Evolutionary conservation across 2,329 filamentous ascomycete species (phyloP).

Genomic region (Hypoxylon sp.): DNA sequence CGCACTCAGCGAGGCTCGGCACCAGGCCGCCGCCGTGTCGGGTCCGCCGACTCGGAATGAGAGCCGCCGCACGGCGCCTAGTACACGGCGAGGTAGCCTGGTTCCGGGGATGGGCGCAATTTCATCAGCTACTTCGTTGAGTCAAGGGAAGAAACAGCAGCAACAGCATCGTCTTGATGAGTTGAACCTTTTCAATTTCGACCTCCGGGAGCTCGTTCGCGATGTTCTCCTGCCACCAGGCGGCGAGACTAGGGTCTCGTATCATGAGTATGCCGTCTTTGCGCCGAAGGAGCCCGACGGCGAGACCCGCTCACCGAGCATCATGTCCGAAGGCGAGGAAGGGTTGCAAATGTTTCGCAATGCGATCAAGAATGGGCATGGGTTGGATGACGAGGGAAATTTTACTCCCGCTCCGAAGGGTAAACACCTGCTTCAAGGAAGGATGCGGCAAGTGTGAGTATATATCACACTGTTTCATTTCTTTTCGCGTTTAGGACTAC

Average conservation of each 20-base stretch:
- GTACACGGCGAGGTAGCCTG: constrained; percentile 50
- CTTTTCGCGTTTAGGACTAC: not conserved
- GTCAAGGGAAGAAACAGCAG: constrained; percentile 28
- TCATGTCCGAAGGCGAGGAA: constrained; percentile 51
- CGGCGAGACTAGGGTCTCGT: constrained; percentile 50
- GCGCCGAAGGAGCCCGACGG: constrained; percentile 41
- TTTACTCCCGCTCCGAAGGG: constrained; percentile 49
- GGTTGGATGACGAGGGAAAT: constrained; percentile 51
- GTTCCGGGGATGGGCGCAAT: constrained; percentile 36
- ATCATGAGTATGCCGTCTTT: constrained; percentile 54
- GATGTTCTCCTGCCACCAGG: constrained; percentile 46
- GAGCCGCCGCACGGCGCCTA: constrained; percentile 44
- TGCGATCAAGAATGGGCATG: constrained; percentile 48
- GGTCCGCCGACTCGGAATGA: constrained; percentile 42
- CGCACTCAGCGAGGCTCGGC: constrained; percentile 48
- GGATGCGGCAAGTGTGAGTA: constrained; percentile 51
- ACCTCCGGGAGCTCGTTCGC: constrained; percentile 49
- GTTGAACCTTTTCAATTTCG: constrained; percentile 52
- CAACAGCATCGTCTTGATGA: constrained; percentile 42
- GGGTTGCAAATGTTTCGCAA: constrained; percentile 50
- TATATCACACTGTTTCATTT: not conserved
- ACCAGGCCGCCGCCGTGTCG: constrained; percentile 42
- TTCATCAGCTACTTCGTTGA: constrained; percentile 20
- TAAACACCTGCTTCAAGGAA: constrained; percentile 46
- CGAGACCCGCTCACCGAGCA: constrained; percentile 49